A percentile compares a stretch with the other conserved stretches of the same genome.
These are phyloP conservation scores for Curvularia verruculosa DNA, from an alignment of 2,329 filamentous ascomycete species.

Conservation along the genomic window DNA sequence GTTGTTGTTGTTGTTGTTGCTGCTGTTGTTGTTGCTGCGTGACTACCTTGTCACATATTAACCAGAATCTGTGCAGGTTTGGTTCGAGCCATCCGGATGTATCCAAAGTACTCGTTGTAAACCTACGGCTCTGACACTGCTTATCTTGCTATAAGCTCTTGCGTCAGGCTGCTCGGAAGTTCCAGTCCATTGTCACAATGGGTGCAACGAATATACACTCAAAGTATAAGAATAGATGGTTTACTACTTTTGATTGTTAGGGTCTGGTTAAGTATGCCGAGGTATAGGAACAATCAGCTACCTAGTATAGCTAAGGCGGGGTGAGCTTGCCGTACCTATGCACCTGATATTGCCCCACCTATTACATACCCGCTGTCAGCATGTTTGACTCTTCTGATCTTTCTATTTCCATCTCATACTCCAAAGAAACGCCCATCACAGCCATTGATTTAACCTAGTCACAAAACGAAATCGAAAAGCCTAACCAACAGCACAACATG, in stretches of 20 bases:
- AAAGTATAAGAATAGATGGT: not conserved
- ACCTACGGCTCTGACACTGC: not conserved
- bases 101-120: not conserved
- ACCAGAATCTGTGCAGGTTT: not conserved
- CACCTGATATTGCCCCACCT: conserved; percentile 2
- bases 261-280: not conserved
- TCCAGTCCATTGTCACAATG: not conserved
- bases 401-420: not conserved
- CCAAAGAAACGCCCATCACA: not conserved
- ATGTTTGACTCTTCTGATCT: not conserved
- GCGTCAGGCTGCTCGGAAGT: not conserved
- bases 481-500: conserved; percentile 51
- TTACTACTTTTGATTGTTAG: not conserved
- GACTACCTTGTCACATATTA: not conserved
- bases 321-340: not conserved
- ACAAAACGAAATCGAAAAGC: too few relatives aligned
- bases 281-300: not conserved
- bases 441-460: not conserved
- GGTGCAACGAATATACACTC: not conserved
- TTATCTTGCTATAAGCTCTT: not conserved
- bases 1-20: too few relatives aligned
- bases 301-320: not conserved
- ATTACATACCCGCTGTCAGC: not conserved
- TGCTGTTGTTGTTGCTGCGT: too few relatives aligned
- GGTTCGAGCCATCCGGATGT: not conserved